Conservation (phyloP, 305 asterid species). For the Vinca major region DNA sequence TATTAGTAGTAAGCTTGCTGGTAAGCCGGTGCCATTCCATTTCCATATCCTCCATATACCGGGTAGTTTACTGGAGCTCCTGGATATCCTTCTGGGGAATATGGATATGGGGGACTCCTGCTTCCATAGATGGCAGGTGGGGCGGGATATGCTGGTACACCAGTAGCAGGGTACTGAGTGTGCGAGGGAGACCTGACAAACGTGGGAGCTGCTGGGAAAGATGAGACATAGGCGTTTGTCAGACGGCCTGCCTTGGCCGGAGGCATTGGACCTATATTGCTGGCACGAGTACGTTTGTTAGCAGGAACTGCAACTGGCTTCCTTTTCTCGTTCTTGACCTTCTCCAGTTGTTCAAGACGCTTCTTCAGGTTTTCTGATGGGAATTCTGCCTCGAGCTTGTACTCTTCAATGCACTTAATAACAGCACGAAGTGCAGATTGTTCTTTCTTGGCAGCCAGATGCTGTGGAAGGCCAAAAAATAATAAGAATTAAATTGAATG, state of each 20-base stretch:
- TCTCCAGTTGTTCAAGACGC: conserved; percentile 83
- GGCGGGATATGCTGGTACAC: conserved; percentile 68
- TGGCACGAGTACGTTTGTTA: conserved; percentile 81
- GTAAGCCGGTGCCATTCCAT: conserved; percentile 71
- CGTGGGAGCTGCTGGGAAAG: conserved; percentile 82
- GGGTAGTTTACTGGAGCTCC: conserved; percentile 64
- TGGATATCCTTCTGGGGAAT: conserved; percentile 80
- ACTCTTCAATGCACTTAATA: conserved; percentile 84
- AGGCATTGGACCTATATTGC: conserved; percentile 91
- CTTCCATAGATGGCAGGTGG: conserved; percentile 53
- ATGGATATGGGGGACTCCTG: conserved; percentile 67
- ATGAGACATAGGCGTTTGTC: conserved; percentile 87
- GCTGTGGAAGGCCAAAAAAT: conserved; percentile 32
- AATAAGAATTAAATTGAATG: not conserved
- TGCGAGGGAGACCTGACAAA: conserved; percentile 74
- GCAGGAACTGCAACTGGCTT: conserved; percentile 75
- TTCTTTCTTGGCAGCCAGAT: conserved; percentile 91
- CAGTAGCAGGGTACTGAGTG: conserved; percentile 49
- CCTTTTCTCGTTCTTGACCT: conserved; percentile 67
- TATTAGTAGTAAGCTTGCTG: conserved; percentile 92
- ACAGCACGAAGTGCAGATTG: conserved; percentile 92
- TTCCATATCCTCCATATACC: conserved; percentile 68
- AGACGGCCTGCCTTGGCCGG: conserved; percentile 99
- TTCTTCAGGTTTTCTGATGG: conserved; percentile 78
- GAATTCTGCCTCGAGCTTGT: conserved; percentile 77